phyloP scores from a whole-genome alignment of 2,329 filamentous ascomycete genomes.

The Calonectria montana region DNA sequence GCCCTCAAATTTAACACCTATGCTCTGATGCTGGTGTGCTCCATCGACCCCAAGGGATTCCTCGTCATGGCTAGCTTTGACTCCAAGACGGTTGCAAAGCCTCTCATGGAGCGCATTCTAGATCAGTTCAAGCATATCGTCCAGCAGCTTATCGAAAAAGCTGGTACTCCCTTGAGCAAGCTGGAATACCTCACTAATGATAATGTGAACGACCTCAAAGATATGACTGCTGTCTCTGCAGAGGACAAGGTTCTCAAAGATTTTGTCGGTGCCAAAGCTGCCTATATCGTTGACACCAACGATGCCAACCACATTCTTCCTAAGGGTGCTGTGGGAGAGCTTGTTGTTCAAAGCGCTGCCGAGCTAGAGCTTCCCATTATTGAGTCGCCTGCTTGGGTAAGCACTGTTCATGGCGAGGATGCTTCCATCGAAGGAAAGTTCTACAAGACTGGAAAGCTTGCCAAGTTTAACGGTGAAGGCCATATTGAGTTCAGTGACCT shows the following conservation, averaged over 20 bases:
- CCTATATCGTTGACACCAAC: neutral
- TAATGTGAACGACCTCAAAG: slow-evolving; percentile 48
- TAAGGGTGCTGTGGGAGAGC: neutral
- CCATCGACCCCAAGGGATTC: slow-evolving; percentile 64
- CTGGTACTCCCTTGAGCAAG: slow-evolving; percentile 46
- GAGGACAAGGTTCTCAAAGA: neutral
- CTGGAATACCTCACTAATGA: slow-evolving; percentile 48
- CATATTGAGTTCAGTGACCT: slow-evolving; percentile 45
- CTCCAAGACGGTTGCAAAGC: slow-evolving; percentile 64
- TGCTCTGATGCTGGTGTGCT: slow-evolving; percentile 74
- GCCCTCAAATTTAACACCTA: slow-evolving; percentile 67
- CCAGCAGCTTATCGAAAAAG: slow-evolving; percentile 58
- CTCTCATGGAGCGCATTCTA: slow-evolving; percentile 65
- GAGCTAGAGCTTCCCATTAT: slow-evolving; percentile 30
- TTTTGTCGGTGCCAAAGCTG: neutral
- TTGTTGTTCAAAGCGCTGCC: neutral
- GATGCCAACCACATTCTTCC: neutral
- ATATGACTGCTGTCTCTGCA: neutral
- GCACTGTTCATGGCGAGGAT: slow-evolving; percentile 27
- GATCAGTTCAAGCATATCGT: slow-evolving; percentile 63
- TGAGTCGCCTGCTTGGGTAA: slow-evolving; percentile 45
- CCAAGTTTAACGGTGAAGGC: slow-evolving; percentile 49
- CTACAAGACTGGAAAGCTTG: slow-evolving; percentile 55
- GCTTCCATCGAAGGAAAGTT: slow-evolving; percentile 37
- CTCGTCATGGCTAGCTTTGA: slow-evolving; percentile 72